These are phyloP conservation scores for Triticum timopheevii DNA, from an alignment of 176 grass and related monocot species.

Conservation along the genomic window DNA sequence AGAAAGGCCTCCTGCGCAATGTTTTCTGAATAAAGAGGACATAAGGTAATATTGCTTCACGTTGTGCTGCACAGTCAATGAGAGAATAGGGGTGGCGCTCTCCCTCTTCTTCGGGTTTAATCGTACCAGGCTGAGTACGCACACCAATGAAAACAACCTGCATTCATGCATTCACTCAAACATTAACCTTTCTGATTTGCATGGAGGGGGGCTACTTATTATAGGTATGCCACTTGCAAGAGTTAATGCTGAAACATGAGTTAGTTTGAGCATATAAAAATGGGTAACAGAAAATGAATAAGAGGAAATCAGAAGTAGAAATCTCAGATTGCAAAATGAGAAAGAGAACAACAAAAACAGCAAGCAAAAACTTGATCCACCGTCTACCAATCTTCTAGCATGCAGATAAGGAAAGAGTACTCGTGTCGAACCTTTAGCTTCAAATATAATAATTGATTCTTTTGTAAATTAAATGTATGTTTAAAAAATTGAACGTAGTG, in stretches of 20 bases:
- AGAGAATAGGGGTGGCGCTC: conserved; percentile 78
- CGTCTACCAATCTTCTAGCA: background rate
- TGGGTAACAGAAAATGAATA: background rate
- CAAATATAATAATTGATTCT: background rate
- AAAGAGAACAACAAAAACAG: background rate
- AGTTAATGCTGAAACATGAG: background rate
- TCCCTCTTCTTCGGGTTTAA: conserved; percentile 98
- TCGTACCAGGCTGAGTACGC: conserved; percentile 84
- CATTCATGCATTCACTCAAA: conserved; percentile 29
- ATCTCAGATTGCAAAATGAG: background rate
- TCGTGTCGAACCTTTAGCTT: background rate
- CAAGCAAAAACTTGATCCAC: background rate
- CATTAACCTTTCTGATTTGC: background rate
- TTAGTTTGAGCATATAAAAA: background rate
- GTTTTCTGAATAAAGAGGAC: conserved; percentile 96
- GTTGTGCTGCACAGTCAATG: conserved; percentile 69
- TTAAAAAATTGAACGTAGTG: background rate
- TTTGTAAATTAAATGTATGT: background rate
- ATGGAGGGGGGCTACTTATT: background rate
- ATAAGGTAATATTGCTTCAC: conserved; percentile 80
- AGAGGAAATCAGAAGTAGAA: background rate
- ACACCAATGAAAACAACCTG: conserved; percentile 93
- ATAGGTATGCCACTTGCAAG: background rate
- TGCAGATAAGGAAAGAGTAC: background rate
- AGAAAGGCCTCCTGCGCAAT: conserved; percentile 77